Base-by-base conservation (phyloP, 139 green algal genomes). In the Astrephomene gubernaculifera region DNA sequence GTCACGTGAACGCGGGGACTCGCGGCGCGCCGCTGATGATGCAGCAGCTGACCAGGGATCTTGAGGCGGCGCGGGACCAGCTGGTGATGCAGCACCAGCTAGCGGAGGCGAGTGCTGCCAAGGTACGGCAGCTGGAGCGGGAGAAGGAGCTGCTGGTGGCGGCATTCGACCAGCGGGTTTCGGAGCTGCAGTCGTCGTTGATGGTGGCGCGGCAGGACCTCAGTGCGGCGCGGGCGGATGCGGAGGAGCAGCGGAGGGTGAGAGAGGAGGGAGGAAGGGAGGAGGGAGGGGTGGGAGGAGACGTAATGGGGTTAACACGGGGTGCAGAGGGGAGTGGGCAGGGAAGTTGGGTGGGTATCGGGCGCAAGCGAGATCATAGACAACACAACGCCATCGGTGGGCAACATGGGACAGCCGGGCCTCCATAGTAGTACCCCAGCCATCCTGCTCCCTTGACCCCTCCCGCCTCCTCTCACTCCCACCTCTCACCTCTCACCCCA, bases 91-190 rank as follows among this genome's bases (percentile, higher is more conserved):
- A 94, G 83, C 63, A 86, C 21, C 84, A 94, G 78, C 44, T 92
- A 54, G 92, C 88, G 4, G 90, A 94, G 63, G 79, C 83, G 3
- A 88, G 78, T 41, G 86, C 87, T 27, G 68, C 81, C n/a, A 91
- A 94, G 90, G 86, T 94, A 8, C 70, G 85, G 41, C 45, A 85
- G 63, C 83, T 93, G 38, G 89, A 95, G 85, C 79, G 89, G 4
- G 92, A 95, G 61, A 91, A 91, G 82, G 83, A 92, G 35, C 81
- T 95, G 22, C 63, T 87, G 33, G 86, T 87, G 24, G 54, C 36
- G 36, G 86, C 89, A 29, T 92, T 90, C 65, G 87, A 91, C 80
- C 75, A 79, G 43, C 76, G 43, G 27, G 35, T 71, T 22, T 25
- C 45, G 25, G 83, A 90, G 36, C 78, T 90, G 73, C 36, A 75